Base-by-base conservation (phyloP, 1,284 basidiomycete genomes). In the Ganoderma resinaceum region DNA sequence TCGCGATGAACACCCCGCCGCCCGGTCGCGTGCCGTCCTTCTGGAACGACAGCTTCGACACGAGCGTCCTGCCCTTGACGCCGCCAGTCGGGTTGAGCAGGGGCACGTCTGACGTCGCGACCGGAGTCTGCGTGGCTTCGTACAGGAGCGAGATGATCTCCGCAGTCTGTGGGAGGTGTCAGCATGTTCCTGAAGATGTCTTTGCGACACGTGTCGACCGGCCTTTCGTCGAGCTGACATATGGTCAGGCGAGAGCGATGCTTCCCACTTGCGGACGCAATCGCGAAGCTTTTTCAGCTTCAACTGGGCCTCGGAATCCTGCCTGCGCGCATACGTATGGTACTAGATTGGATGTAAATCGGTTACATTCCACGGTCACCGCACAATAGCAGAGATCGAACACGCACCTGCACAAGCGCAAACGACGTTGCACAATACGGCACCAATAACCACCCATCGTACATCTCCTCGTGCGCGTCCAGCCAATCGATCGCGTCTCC, bases 121-220 rank as follows among this genome's bases (percentile, higher is more conserved):
- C 83, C 11, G 90, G 89, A 46, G 93, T 89, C 80, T 94, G 91
- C 33, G 95, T 95, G 38, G 95, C 92, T 82, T 98, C 95, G 80
- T 95, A 97, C 31, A 99, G 85, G 26, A 99, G 85, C 31, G 92
- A 88, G 75, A 98, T 97, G 69, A 97, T 95, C 80, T 96, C 96
- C 31, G 94, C 91, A 0, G 96, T 97, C 91, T 98, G 80, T 82
- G 66, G 70, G 72, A 20, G 18, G 52, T 65, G 73, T 81, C 64
- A 78, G 70, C 67, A 72, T 26, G 63, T 35, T 63, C 33, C 59
- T 46, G 53, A n/a, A 46, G 46, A 66, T 18, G 20, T 75, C 73
- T 69, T 76, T 77, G 72, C 65, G 70, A 69, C 69, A 61, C 77
- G 62, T 74, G 71, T 75, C 74, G 68, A 86, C 89, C 74, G 72